Conservation (phyloP, 139 green algal species). For the Dunaliella sp. region DNA sequence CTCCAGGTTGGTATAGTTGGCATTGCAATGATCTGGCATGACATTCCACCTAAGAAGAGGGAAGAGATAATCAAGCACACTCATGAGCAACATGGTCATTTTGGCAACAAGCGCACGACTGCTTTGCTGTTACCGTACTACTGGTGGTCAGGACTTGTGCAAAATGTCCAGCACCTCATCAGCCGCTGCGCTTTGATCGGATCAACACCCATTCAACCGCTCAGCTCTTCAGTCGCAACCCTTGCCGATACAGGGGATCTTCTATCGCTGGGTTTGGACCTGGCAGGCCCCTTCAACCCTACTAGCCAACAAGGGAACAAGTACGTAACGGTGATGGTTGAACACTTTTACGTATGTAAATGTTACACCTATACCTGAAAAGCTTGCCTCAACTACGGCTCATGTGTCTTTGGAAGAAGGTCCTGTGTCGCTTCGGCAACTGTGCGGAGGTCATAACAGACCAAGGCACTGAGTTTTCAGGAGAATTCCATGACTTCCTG, state of each 20-base stretch:
- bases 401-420: background rate
- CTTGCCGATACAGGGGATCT: background rate
- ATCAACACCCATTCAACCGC: too few species aligned
- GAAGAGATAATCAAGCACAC: too few species aligned
- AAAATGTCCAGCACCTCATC: too few species aligned
- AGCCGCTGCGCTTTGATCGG: too few species aligned
- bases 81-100: too few species aligned
- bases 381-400: background rate
- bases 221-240: background rate
- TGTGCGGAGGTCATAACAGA: slow-evolving; percentile 1
- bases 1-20: too few species aligned
- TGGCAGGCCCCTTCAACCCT: background rate
- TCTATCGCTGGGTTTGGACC: background rate
- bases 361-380: background rate
- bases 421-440: background rate
- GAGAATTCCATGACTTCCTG: background rate
- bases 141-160: too few species aligned
- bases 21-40: too few species aligned
- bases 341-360: background rate
- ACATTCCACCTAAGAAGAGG: too few species aligned
- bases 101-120: too few species aligned
- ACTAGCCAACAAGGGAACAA: background rate
- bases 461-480: background rate
- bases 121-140: too few species aligned
- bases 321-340: background rate